Evolutionary conservation across 179 eudicot species (phyloP).

Genomic region (Vitellaria paradoxa): DNA sequence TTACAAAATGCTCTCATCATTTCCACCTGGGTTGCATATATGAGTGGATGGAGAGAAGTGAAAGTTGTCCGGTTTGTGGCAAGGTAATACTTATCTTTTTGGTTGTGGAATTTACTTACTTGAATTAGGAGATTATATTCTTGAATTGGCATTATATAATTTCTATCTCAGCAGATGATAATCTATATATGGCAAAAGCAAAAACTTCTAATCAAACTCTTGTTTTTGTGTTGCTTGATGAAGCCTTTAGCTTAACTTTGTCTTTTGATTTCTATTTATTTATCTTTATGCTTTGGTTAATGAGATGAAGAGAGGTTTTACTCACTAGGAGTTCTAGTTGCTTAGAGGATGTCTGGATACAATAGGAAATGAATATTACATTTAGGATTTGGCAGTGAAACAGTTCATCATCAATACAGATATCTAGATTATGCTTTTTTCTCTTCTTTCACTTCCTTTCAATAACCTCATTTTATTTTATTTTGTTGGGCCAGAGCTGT

Average conservation of each 20-base stretch:
- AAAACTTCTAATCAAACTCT: background rate
- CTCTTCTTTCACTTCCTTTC: too few species aligned
- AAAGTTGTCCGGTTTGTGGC: conserved; percentile 90
- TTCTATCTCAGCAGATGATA: background rate
- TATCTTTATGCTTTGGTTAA: background rate
- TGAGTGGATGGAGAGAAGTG: conserved; percentile 98
- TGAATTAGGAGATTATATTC: background rate
- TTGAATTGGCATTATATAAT: background rate
- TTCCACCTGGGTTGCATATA: conserved; percentile 92
- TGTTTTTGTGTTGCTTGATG: background rate
- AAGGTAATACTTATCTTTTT: conserved; percentile 45
- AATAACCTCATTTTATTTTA: too few species aligned
- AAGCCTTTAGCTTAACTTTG: background rate
- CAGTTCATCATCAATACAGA: too few species aligned
- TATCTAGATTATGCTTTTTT: too few species aligned
- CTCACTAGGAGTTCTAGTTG: background rate
- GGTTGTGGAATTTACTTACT: background rate
- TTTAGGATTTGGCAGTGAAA: too few species aligned
- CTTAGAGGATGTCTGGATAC: background rate
- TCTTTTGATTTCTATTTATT: background rate
- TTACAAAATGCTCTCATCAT: conserved; percentile 82
- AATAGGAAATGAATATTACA: too few species aligned
- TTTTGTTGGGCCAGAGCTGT: too few species aligned
- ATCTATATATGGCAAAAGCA: background rate
- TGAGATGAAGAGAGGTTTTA: background rate